These are phyloP conservation scores for Podaxis pistillaris DNA, from an alignment of 768 basidiomycete genomes.

Conservation along the genomic window DNA sequence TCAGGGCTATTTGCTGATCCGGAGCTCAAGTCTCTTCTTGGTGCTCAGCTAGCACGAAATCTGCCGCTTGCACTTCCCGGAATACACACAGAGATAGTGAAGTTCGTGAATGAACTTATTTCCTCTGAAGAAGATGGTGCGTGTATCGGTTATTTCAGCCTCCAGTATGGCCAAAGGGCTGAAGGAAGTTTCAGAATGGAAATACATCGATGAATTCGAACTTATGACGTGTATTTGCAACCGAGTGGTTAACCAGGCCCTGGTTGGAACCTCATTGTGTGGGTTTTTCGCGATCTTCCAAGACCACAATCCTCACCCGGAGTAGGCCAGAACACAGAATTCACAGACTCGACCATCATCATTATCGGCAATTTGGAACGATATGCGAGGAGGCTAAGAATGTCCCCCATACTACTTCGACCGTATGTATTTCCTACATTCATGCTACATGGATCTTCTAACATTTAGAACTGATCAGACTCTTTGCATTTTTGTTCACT, in stretches of 20 bases:
- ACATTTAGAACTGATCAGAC: neutral
- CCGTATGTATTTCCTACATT: slow-evolving; percentile 3
- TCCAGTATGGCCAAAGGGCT: neutral
- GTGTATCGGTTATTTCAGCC: neutral
- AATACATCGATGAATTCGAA: slow-evolving; percentile 15
- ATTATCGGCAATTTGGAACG: neutral
- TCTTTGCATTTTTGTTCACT: slow-evolving; percentile 4
- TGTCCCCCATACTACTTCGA: neutral
- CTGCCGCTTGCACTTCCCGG: neutral
- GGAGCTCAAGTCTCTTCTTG: slow-evolving; percentile 9
- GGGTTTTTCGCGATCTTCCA: neutral
- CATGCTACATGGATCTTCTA: neutral
- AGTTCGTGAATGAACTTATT: neutral
- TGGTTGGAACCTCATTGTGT: slow-evolving; percentile 15
- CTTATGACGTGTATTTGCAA: slow-evolving; percentile 7
- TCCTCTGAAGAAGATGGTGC: slow-evolving; percentile 5
- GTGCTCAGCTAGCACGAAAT: slow-evolving; percentile 7
- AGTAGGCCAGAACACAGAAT: slow-evolving; percentile 1
- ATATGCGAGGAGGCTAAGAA: neutral
- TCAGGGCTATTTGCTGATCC: slow-evolving; percentile 1
- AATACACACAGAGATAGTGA: neutral
- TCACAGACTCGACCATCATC: neutral
- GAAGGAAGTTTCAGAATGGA: slow-evolving; percentile 15
- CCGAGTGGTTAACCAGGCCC: slow-evolving; percentile 11
- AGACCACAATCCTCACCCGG: neutral